phyloP scores from a whole-genome alignment of 169 alveolate species.

The Plasmodium coatneyi region DNA sequence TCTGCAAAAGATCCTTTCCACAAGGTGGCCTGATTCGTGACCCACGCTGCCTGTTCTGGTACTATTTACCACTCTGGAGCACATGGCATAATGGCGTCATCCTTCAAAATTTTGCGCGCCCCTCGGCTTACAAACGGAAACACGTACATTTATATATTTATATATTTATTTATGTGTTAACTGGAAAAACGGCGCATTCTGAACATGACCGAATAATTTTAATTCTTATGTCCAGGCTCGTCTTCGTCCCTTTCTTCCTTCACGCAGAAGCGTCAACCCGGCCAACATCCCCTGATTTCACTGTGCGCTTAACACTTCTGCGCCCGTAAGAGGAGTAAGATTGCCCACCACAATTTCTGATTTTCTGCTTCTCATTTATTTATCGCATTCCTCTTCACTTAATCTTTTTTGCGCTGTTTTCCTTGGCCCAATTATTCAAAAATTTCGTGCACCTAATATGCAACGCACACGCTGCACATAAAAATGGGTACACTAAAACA shows the following conservation, averaged over 20 bases:
- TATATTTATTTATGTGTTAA: not conserved
- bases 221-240: not conserved
- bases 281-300: not conserved
- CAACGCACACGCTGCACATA: not conserved
- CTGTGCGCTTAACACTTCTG: not conserved
- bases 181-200: not conserved
- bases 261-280: not conserved
- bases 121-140: not conserved
- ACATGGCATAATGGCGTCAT: not conserved
- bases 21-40: not conserved
- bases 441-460: not conserved
- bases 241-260: not conserved
- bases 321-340: not conserved
- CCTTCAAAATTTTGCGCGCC: not conserved
- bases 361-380: not conserved
- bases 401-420: not conserved
- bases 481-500: not conserved
- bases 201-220: not conserved
- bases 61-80: not conserved
- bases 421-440: not conserved
- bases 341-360: not conserved
- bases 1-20: not conserved
- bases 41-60: not conserved
- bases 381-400: not conserved
- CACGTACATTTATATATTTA: not conserved